phyloP scores from a whole-genome alignment of 371 early-diverging fungal genomes.

The Amoeboaphelidium protococcarum region DNA sequence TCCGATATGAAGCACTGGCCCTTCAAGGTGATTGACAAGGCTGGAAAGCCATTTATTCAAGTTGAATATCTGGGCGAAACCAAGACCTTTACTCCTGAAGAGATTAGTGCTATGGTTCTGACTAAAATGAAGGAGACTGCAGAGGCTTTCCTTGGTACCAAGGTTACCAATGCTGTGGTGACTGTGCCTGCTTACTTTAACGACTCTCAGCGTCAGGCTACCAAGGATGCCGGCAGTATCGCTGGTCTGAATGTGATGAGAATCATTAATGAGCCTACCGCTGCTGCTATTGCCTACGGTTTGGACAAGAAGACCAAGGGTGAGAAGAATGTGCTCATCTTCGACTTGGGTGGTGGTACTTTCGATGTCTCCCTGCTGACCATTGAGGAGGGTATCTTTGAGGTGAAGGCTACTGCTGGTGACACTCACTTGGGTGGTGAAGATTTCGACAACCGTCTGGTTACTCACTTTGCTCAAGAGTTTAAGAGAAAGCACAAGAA shows the following conservation, averaged over 20 bases:
- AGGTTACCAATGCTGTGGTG: constrained; percentile 9
- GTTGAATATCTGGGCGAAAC: constrained; percentile 63
- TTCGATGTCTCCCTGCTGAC: constrained; percentile 14
- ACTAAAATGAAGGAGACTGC: constrained; percentile 71
- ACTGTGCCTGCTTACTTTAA: constrained; percentile 21
- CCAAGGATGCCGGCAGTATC: constrained; percentile 12
- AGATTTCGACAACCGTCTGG: constrained; percentile 14
- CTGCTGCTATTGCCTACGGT: constrained; percentile 18
- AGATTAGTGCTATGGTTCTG: constrained; percentile 86
- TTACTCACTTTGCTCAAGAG: constrained; percentile 8
- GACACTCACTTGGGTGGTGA: constrained; percentile 18
- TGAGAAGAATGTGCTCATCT: constrained; percentile 13
- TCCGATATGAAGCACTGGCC: constrained; percentile 83
- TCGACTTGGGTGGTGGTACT: constrained; percentile 22
- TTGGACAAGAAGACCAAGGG: constrained; percentile 15
- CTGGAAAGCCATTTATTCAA: constrained; percentile 53
- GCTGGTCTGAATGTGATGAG: constrained; percentile 12
- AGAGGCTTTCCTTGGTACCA: constrained; percentile 7
- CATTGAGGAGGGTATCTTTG: constrained; percentile 10
- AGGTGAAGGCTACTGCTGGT: constrained; percentile 15
- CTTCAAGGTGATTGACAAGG: constrained; percentile 58
- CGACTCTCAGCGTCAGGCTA: constrained; percentile 13
- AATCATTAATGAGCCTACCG: constrained; percentile 16
- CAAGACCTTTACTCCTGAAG: constrained; percentile 82
- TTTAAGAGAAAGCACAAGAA: constrained; percentile 3